These are phyloP conservation scores for Hypocrella siamensis DNA, from an alignment of 2,329 filamentous ascomycete species.

Conservation along the genomic window DNA sequence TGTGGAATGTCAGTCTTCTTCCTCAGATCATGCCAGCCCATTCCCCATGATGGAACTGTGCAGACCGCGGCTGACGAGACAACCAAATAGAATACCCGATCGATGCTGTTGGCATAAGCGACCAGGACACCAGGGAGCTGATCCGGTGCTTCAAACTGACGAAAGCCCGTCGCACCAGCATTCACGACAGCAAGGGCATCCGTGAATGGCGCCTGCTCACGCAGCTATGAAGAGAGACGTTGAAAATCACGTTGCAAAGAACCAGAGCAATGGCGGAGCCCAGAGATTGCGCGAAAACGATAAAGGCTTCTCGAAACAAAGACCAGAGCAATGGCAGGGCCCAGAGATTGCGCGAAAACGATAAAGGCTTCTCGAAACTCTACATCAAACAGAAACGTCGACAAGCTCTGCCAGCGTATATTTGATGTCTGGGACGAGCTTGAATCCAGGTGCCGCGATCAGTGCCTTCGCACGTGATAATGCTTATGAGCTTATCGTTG, in stretches of 20 bases:
- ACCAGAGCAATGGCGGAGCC: conserved; percentile 6
- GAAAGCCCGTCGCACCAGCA: conserved; percentile 1
- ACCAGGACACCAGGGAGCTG: background rate
- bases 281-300: conserved; percentile 4
- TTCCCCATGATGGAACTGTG: background rate
- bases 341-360: conserved; percentile 4
- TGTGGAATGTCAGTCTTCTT: background rate
- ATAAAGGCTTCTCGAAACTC: no score
- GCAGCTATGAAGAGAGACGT: background rate
- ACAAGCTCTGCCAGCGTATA: no score
- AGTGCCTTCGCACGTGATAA: no score
- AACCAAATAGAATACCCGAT: conserved; percentile 1
- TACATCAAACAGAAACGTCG: no score
- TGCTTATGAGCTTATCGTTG: no score
- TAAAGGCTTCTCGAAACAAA: conserved; percentile 1
- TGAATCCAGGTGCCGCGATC: no score
- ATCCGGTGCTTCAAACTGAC: background rate
- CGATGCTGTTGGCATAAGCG: conserved; percentile 1
- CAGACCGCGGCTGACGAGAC: background rate
- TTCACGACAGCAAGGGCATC: background rate
- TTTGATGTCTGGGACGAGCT: no score
- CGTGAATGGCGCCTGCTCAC: background rate
- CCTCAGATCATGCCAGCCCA: conserved; percentile 2
- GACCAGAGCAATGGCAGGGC: conserved; percentile 6
- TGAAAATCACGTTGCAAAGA: conserved; percentile 8